Percentiles rank a stretch among this genome's conserved stretches.
phyloP scores from a whole-genome alignment of 805 yeast species.

The Metschnikowia orientalis region DNA sequence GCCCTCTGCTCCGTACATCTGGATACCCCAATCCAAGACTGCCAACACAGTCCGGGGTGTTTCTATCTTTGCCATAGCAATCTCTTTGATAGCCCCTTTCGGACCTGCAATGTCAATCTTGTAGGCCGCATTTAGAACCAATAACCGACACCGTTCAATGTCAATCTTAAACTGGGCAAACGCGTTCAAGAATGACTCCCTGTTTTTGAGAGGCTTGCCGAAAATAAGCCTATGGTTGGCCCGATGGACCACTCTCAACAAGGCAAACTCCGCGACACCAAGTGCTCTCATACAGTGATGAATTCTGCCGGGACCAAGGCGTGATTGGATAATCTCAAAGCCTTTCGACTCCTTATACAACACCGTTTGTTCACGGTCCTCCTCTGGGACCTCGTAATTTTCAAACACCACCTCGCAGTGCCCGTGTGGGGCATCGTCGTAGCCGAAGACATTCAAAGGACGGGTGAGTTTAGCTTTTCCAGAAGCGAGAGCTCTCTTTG shows the following conservation, averaged over 20 bases:
- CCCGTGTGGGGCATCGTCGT: constrained; percentile 71
- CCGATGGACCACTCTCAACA: constrained; percentile 44
- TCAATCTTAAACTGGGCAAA: constrained; percentile 53
- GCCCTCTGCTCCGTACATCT: constrained; percentile 63
- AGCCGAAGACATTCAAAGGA: constrained; percentile 53
- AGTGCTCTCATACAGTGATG: constrained; percentile 66
- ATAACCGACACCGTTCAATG: constrained; percentile 48
- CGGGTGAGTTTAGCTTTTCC: constrained; percentile 47
- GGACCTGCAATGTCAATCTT: constrained; percentile 51
- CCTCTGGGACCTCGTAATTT: constrained; percentile 43
- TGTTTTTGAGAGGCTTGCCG: constrained; percentile 45
- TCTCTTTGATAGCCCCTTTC: constrained; percentile 52
- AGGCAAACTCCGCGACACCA: constrained; percentile 57
- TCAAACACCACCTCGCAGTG: constrained; percentile 56
- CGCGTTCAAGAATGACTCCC: constrained; percentile 47
- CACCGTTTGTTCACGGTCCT: constrained; percentile 38
- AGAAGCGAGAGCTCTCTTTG: constrained; percentile 44
- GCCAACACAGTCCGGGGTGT: constrained; percentile 53
- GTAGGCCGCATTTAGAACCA: constrained; percentile 59
- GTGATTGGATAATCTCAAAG: constrained; percentile 57
- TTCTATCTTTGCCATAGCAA: constrained; percentile 60
- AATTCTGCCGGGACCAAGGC: constrained; percentile 66
- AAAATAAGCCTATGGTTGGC: constrained; percentile 51
- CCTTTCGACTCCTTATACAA: constrained; percentile 51
- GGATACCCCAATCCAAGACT: constrained; percentile 59